Evolutionary conservation across 176 grass and related monocot species (phyloP), one percentile per base, ranked within the genome.

Genomic region (Carex littledalei): DNA sequence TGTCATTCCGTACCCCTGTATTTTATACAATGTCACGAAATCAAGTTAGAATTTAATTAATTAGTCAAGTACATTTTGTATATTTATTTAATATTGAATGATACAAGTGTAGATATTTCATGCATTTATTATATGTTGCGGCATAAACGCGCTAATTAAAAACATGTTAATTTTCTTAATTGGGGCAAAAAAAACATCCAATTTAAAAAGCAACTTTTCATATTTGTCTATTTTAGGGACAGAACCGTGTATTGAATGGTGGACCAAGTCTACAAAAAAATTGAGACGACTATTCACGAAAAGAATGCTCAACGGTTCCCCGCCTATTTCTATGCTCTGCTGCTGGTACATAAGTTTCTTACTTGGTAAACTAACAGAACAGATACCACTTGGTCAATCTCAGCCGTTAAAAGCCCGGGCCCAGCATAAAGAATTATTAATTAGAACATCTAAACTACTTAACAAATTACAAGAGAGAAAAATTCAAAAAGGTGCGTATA

Each of bases 1-100:
- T 0, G 94, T 97, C 94, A 97, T 97, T 69, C 94, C 94, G 9
- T 97, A 97, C 0, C 94, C 94, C 94, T 97, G 92, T 35, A 78
- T 22, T 61, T 20, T 67, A 68, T 60, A 17, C 18, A 57, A 34
- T 26, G 34, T 70, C 29, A 66, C 32, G 14, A 63, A 69, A 65
- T 62, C 24, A 61, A 70, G 13, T 83, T 65, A 18, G 3, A 4
- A 81, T 6, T 58, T 7, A 13, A 4, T 17, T 37, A 57, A 13
- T 39, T 34, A 64, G 22, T 13, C 5, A 10, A 24, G 20, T 11
- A 63, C 20, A 5, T 54, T 67, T 67, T 34, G 11, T 66, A 65
- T 2, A 20, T 31, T 32, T 66, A 34, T 67, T 67, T 67, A 29
- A 0, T 32, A 9, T 32, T 65, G 58, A 65, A 32, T 34, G 29